phyloP scores from a whole-genome alignment of 306 rosid species.

The Quercus mongolica region DNA sequence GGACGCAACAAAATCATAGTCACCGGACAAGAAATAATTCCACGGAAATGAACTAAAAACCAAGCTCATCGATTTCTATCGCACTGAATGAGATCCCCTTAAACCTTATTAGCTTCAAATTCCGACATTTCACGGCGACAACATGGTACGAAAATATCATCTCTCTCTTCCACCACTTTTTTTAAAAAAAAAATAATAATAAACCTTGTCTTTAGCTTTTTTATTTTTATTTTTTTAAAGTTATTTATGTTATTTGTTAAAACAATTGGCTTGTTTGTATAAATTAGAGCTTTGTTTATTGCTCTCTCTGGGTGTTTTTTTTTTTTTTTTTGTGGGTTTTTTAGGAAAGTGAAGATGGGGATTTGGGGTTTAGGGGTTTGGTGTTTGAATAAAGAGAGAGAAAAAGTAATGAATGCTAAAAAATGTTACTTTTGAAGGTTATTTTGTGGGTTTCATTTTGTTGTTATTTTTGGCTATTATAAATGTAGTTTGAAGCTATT shows the following conservation, averaged over 20 bases:
- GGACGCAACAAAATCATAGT: not conserved
- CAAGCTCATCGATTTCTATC: not conserved
- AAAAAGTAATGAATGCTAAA: not conserved
- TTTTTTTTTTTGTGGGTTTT: not conserved
- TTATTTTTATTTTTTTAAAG: not conserved
- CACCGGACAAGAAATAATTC: not conserved
- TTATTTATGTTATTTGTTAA: not conserved
- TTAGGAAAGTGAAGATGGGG: not conserved
- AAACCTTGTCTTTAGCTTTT: not conserved
- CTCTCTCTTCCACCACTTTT: not conserved
- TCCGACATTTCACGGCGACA: not conserved
- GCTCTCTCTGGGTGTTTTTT: not conserved
- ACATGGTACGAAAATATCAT: conserved; percentile 39
- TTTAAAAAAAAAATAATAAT: not conserved
- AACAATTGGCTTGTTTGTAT: not conserved
- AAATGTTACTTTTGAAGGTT: not conserved
- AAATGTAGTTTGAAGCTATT: not conserved
- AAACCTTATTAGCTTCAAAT: too few relatives aligned
- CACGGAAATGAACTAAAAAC: not conserved
- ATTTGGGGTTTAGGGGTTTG: not conserved
- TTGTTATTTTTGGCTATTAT: not conserved
- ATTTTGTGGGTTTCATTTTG: not conserved
- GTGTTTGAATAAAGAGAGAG: not conserved
- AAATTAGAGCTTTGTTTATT: not conserved
- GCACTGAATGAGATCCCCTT: not conserved